Evolutionary conservation across 768 basidiomycete species (phyloP).

Genomic region (Xanthoconium stramineum): DNA sequence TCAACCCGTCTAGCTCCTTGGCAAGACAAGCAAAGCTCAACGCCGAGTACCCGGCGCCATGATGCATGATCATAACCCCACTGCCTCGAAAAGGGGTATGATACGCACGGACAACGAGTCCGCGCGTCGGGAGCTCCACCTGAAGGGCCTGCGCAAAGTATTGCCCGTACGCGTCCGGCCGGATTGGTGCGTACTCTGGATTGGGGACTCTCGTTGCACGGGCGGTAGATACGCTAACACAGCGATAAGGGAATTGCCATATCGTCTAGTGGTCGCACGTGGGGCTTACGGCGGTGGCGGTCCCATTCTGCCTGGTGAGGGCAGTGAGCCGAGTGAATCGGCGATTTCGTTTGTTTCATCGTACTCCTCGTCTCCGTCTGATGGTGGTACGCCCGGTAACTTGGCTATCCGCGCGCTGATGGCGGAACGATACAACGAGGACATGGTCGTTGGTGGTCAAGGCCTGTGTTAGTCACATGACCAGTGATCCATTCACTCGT

Average conservation of each 20-base stretch:
- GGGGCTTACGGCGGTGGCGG: slow-evolving; percentile 59
- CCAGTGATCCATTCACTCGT: no score
- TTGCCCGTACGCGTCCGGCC: slow-evolving; percentile 46
- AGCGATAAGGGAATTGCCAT: slow-evolving; percentile 20
- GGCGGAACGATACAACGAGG: slow-evolving; percentile 71
- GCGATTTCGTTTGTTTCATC: slow-evolving; percentile 47
- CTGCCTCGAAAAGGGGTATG: slow-evolving; percentile 64
- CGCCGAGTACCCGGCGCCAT: slow-evolving; percentile 91
- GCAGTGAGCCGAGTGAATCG: slow-evolving; percentile 60
- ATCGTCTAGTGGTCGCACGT: not conserved
- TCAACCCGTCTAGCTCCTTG: slow-evolving; percentile 62
- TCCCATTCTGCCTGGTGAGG: slow-evolving; percentile 47
- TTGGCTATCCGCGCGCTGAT: slow-evolving; percentile 72
- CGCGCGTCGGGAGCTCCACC: slow-evolving; percentile 58
- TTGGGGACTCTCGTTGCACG: slow-evolving; percentile 42
- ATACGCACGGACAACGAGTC: slow-evolving; percentile 75
- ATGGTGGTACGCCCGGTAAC: slow-evolving; percentile 54
- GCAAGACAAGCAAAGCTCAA: slow-evolving; percentile 89
- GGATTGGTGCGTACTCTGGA: slow-evolving; percentile 69
- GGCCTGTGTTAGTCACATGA: no score
- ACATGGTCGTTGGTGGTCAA: slow-evolving; percentile 41
- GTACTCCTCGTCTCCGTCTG: slow-evolving; percentile 38
- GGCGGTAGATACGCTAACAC: slow-evolving; percentile 24
- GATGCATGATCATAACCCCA: slow-evolving; percentile 87
- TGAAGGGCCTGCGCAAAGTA: slow-evolving; percentile 82